Evolutionary conservation across 1,139 yeast species (phyloP).

Genomic region (Candida glucosophila): DNA sequence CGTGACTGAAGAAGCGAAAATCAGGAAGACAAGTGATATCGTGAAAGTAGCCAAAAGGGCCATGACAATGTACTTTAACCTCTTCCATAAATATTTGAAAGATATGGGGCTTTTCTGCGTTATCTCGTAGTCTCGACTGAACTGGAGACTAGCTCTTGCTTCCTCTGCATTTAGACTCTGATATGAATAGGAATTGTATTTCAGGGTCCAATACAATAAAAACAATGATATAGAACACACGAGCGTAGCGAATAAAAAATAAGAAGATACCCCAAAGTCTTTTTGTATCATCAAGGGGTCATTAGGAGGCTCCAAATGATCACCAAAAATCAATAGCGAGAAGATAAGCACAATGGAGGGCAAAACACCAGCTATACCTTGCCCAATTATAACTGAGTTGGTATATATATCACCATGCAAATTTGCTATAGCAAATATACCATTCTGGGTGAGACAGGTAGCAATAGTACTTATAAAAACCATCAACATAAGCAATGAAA

Average conservation of each 20-base stretch:
- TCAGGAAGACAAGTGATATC: slow-evolving; percentile 79
- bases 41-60: slow-evolving; percentile 70
- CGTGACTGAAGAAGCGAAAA: slow-evolving; percentile 69
- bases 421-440: slow-evolving; percentile 81
- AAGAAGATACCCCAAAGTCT: slow-evolving; percentile 47
- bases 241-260: slow-evolving; percentile 63
- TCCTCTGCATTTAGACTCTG: too few species aligned
- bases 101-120: slow-evolving; percentile 30
- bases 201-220: slow-evolving; percentile 20
- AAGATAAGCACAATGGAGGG: slow-evolving; percentile 72
- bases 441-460: slow-evolving; percentile 76
- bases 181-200: slow-evolving; percentile 11
- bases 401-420: slow-evolving; percentile 71
- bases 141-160: slow-evolving; percentile 12
- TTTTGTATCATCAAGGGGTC: too few species aligned
- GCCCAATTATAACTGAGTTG: slow-evolving; percentile 90
- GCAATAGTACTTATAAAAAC: slow-evolving; percentile 56
- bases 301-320: slow-evolving; percentile 7
- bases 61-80: slow-evolving; percentile 53
- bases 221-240: slow-evolving; percentile 45
- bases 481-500: slow-evolving; percentile 44
- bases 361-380: slow-evolving; percentile 85
- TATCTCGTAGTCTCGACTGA: too few species aligned
- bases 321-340: slow-evolving; percentile 43
- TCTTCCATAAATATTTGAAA: slow-evolving; percentile 42